Evolutionary conservation across 495 filamentous ascomycete genomes (phyloP), one percentile per base, ranked within the genome.

Genomic region (Lineolata rhizophorae): DNA sequence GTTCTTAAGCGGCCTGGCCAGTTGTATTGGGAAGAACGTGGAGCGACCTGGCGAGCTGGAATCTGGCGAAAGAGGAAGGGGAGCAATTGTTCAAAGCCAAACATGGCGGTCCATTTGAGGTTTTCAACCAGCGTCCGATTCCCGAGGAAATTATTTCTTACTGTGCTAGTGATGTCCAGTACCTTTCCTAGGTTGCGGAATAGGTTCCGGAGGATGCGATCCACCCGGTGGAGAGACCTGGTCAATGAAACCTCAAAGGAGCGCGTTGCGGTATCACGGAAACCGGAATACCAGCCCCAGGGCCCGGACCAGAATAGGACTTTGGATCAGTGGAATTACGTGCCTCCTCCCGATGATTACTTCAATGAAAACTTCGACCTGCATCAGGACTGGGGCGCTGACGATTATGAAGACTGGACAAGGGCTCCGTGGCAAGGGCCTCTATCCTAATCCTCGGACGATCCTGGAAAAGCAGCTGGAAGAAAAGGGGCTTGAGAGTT

Each of bases 51-150:
- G 6, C 2, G 6, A 20, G 10, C 4, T 67, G 60, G 55, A 47
- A 53, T 21, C 20, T n/a, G 2, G 35, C 38, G 0, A 70, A 68
- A 39, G 41, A 60, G 18, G 49, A 48, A 20, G 61, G 54, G 2
- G 3, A 21, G 13, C 26, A 25, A 8, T 36, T 64, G 4, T 65
- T 59, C 39, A 39, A 31, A 5, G 53, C 59, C 0, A 42, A 56
- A 18, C 12, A 27, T 11, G 64, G 62, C 2, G 64, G 62, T 0
- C 42, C 29, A 2, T 62, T 58, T 40, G 51, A 61, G 14, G 50
- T 65, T 2, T 68, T 67, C 44, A 57, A 64, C 27, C 15, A 27
- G 1, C 56, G 65, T 0, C 65, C 64, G 5, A 32, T 68, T 1
- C 24, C 36, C 4, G 35, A 50, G 1, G 54, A 57, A 5, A 53